A percentile compares a stretch with the other conserved stretches of the same genome.
phyloP scores from a whole-genome alignment of 495 filamentous ascomycete species.

The Pyrenula massariospora region DNA sequence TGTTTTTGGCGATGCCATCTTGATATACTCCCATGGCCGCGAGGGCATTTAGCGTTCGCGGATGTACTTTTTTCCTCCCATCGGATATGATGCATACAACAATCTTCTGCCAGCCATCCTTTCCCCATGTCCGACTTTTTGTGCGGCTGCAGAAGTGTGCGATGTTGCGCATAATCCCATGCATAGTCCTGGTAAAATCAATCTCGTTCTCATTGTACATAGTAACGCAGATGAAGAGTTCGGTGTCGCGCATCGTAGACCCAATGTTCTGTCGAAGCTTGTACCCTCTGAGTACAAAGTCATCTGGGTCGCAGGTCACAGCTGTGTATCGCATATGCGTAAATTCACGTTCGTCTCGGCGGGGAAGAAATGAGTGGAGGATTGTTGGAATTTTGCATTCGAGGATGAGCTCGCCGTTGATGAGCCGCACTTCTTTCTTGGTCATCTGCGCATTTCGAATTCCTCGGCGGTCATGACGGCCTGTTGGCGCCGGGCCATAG shows the following conservation, averaged over 20 bases:
- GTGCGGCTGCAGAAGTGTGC: constrained; percentile 87
- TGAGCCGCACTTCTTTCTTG: constrained; percentile 86
- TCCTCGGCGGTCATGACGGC: constrained; percentile 75
- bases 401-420: constrained; percentile 93
- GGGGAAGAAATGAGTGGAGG: constrained; percentile 84
- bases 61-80: constrained; percentile 87
- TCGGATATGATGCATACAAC: constrained; percentile 95
- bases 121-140: constrained; percentile 92
- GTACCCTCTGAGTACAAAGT: constrained; percentile 80
- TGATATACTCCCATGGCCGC: constrained; percentile 99
- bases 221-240: constrained; percentile 93
- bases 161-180: constrained; percentile 97
- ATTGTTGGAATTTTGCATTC: constrained; percentile 99
- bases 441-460: constrained; percentile 76
- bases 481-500: constrained; percentile 80
- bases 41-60: constrained; percentile 85
- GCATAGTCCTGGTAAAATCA: constrained; percentile 94
- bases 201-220: constrained; percentile 99
- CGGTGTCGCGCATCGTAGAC: constrained; percentile 78
- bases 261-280: constrained; percentile 94
- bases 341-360: constrained; percentile 88
- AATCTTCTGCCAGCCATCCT: constrained; percentile 98
- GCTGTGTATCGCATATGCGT: constrained; percentile 99
- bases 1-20: constrained; percentile 95
- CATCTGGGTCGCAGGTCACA: constrained; percentile 96